These are phyloP conservation scores for Misopates orontium DNA, from an alignment of 257 asterid genomes.

Conservation along the genomic window DNA sequence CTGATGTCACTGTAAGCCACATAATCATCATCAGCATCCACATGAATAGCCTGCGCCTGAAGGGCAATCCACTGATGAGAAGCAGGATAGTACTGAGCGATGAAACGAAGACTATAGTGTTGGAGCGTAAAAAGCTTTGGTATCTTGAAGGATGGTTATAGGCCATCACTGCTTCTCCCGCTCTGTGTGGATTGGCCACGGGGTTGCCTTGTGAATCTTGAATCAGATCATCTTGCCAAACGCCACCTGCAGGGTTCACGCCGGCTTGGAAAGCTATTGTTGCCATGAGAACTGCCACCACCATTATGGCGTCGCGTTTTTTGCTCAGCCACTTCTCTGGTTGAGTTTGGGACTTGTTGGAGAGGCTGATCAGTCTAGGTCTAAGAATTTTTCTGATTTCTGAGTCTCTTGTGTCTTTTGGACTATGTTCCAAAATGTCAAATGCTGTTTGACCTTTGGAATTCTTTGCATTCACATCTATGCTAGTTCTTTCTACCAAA, in stretches of 20 bases:
- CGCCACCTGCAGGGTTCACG: constrained; percentile 22
- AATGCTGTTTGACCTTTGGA: constrained; percentile 32
- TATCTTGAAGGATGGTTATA: constrained; percentile 28
- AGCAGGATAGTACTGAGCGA: constrained; percentile 57
- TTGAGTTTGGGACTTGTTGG: not conserved
- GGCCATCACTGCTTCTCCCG: constrained; percentile 47
- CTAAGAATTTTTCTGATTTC: not conserved
- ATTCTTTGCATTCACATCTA: constrained; percentile 34
- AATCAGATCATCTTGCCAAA: constrained; percentile 6
- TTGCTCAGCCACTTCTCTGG: constrained; percentile 37
- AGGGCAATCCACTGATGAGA: constrained; percentile 61
- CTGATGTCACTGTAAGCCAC: constrained; percentile 49
- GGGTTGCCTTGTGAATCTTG: not conserved
- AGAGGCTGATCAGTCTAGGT: not conserved
- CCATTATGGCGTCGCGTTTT: constrained; percentile 22
- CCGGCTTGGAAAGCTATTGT: constrained; percentile 25
- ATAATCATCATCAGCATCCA: constrained; percentile 59
- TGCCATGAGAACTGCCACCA: constrained; percentile 24
- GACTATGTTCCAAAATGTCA: constrained; percentile 21
- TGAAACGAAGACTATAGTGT: constrained; percentile 49
- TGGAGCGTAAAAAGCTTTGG: constrained; percentile 35
- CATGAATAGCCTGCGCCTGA: constrained; percentile 34
- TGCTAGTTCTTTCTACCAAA: constrained; percentile 26
- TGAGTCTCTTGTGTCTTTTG: not conserved
- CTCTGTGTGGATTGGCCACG: constrained; percentile 15